Evolutionary conservation across 2,329 filamentous ascomycete species (phyloP).

Genomic region (Triangularia setosa): DNA sequence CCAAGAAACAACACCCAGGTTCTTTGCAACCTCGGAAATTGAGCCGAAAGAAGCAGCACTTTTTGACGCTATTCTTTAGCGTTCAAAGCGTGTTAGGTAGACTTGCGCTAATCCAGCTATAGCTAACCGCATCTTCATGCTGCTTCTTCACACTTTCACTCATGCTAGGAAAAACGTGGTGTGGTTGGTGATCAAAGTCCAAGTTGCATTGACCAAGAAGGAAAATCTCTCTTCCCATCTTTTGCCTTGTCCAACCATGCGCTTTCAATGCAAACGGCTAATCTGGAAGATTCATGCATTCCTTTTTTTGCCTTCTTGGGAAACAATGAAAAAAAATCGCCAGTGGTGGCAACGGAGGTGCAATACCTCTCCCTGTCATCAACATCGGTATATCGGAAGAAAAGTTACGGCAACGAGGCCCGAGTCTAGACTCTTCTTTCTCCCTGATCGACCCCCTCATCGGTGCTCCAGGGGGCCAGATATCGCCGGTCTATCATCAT

Average conservation of each 20-base stretch:
- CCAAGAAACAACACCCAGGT: not conserved
- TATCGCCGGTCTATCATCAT: not conserved
- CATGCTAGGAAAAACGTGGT: not conserved
- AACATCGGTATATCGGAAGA: not conserved
- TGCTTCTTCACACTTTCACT: not conserved
- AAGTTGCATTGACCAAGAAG: not conserved
- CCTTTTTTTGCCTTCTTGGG: not conserved
- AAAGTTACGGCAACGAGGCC: not conserved
- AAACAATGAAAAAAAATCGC: too few species aligned
- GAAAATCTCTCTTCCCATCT: not conserved
- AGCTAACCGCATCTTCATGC: not conserved
- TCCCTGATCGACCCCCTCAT: not conserved
- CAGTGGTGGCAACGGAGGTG: not conserved
- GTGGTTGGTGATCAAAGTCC: too few species aligned
- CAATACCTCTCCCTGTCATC: not conserved
- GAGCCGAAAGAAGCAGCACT: not conserved
- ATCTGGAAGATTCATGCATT: not conserved
- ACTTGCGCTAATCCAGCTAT: not conserved
- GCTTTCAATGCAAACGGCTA: not conserved
- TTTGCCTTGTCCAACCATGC: too few species aligned
- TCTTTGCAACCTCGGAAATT: not conserved
- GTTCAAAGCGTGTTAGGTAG: not conserved
- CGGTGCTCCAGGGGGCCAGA: not conserved
- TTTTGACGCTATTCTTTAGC: not conserved
- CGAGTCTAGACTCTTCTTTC: not conserved